Percentiles rank a stretch among this genome's conserved stretches.
phyloP scores from a whole-genome alignment of 1,139 yeast genomes.

The Suhomyces panamericanus region DNA sequence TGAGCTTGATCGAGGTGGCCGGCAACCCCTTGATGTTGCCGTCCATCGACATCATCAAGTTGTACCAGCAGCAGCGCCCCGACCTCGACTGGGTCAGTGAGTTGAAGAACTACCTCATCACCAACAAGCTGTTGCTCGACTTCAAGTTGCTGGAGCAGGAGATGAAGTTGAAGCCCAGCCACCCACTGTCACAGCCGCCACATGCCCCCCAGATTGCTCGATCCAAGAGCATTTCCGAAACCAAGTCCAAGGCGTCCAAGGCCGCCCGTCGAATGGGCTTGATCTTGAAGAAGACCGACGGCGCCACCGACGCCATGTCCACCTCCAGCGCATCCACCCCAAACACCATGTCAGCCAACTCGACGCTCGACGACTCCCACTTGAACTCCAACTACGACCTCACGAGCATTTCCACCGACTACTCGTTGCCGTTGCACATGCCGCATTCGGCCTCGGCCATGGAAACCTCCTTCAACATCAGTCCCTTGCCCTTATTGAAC shows the following conservation, averaged over 20 bases:
- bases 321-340: slow-evolving; percentile 8
- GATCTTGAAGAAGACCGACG: slow-evolving; percentile 49
- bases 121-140: slow-evolving; percentile 32
- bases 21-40: slow-evolving; percentile 65
- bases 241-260: slow-evolving; percentile 58
- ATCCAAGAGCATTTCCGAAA: slow-evolving; percentile 59
- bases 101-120: slow-evolving; percentile 43
- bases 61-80: slow-evolving; percentile 37
- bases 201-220: slow-evolving; percentile 31
- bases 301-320: slow-evolving; percentile 12
- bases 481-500: slow-evolving; percentile 17
- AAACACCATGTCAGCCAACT: slow-evolving; percentile 7
- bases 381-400: slow-evolving; percentile 7
- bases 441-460: slow-evolving; percentile 28
- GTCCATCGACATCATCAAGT: slow-evolving; percentile 37
- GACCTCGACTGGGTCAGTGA: slow-evolving; percentile 58
- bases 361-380: slow-evolving; percentile 1
- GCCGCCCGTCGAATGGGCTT: slow-evolving; percentile 66
- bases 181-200: slow-evolving; percentile 4
- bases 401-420: slow-evolving; percentile 7
- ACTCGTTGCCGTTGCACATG: slow-evolving; percentile 10
- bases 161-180: slow-evolving; percentile 10
- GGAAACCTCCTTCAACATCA: slow-evolving; percentile 26
- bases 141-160: slow-evolving; percentile 14
- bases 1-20: slow-evolving; percentile 68